These are phyloP conservation scores for Uronychia setigera DNA, from an alignment of 73 alveolate species.

Conservation along the genomic window DNA sequence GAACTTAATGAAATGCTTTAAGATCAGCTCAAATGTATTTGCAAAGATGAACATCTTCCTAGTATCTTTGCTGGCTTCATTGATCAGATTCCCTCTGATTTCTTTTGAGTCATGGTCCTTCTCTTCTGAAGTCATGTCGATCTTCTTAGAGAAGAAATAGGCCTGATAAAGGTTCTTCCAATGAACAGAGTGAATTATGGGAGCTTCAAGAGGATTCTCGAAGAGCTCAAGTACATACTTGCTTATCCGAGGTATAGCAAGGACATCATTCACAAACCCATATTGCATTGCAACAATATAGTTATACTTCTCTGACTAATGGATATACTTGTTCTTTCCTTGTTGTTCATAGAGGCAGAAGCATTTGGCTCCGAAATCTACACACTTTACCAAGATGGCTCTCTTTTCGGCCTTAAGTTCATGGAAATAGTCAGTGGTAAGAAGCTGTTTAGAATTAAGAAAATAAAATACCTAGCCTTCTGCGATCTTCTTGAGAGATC, in stretches of 20 bases:
- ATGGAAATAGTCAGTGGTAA: neutral
- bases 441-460: neutral
- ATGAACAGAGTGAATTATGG: slow-evolving; percentile 26
- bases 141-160: slow-evolving; percentile 44
- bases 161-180: slow-evolving; percentile 53
- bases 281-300: slow-evolving; percentile 5
- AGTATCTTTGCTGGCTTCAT: slow-evolving; percentile 42
- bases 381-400: neutral
- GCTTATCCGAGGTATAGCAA: slow-evolving; percentile 26
- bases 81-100: slow-evolving; percentile 33
- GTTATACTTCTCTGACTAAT: neutral
- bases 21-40: slow-evolving; percentile 52
- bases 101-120: slow-evolving; percentile 30
- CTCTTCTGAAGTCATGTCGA: slow-evolving; percentile 46
- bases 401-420: slow-evolving; percentile 1
- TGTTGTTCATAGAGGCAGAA: neutral
- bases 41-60: slow-evolving; percentile 70
- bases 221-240: slow-evolving; percentile 5
- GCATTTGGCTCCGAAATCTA: neutral
- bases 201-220: neutral
- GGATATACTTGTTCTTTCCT: neutral
- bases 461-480: neutral
- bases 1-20: slow-evolving; percentile 15
- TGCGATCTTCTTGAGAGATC: neutral
- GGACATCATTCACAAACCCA: slow-evolving; percentile 22